phyloP scores from a whole-genome alignment of 2,329 filamentous ascomycete genomes.

The Hypoxylon sp. region DNA sequence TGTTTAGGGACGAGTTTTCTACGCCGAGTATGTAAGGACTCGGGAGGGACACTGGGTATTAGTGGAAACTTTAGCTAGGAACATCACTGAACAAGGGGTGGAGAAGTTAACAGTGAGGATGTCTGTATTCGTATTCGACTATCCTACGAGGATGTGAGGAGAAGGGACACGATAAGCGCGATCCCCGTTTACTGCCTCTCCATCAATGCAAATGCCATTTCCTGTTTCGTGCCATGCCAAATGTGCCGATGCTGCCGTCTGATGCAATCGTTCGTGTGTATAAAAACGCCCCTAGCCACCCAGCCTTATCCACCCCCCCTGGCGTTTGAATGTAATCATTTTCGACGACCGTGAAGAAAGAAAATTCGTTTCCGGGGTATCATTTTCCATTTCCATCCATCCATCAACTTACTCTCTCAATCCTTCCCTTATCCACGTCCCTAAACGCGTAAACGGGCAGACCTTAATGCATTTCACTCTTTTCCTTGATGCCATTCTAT shows the following conservation, averaged over 20 bases:
- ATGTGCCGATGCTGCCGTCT: neutral
- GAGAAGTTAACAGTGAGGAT: neutral
- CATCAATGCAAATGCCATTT: neutral
- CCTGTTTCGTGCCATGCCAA: neutral
- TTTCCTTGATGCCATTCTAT: conserved; percentile 9
- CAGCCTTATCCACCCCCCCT: neutral
- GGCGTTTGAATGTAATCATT: neutral
- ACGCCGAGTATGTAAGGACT: neutral
- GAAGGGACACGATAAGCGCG: neutral
- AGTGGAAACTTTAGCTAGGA: neutral
- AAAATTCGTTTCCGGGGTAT: neutral
- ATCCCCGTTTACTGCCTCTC: neutral
- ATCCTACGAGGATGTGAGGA: neutral
- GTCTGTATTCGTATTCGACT: neutral
- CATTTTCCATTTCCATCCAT: neutral
- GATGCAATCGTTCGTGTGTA: neutral
- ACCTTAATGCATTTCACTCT: neutral
- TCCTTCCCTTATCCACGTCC: neutral
- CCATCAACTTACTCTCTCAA: neutral
- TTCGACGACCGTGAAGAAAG: neutral
- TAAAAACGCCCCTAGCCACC: too few species aligned
- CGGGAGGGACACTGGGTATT: neutral
- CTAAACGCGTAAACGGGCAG: neutral
- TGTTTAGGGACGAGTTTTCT: neutral
- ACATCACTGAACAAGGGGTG: neutral